Evolutionary conservation across 192 early-diverging fungal species (phyloP), one percentile per base, ranked within the genome.

Genomic region (Umbelopsis sp.): DNA sequence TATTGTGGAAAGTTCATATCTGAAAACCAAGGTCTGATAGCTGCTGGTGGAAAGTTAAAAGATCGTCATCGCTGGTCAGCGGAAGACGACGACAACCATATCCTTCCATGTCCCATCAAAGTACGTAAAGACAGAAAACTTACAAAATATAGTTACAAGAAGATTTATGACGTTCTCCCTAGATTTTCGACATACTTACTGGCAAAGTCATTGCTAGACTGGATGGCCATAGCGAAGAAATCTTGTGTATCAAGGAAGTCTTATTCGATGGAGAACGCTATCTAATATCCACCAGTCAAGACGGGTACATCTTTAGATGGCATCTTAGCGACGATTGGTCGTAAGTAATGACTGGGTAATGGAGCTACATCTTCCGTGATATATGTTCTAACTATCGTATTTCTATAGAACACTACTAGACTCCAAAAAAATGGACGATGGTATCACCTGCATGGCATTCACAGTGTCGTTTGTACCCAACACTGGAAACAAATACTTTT

Each of bases 381-480:
- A 5, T 50, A 52, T 29, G 1, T 4, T 26, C 24, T 26, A 59
- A 70, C 43, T 25, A 34, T 26, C 29, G 5, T 41, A 31, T 41
- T 34, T 68, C n/a, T n/a, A 25, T 73, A 88, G 87, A 21, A 84
- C 86, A 59, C 77, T 95, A 20, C 65, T 90, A 25, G 87, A 88
- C 24, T 73, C 85, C 47, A 87, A 75, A n/a, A 82, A 86, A 52
- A 90, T 97, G 82, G 82, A 80, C 12, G 95, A 97, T 66, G 93
- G 91, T 21, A 79, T 92, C 21, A 97, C 94, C 2, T 96, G 94
- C 80, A 98, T 98, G 96, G 95, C 95, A 12, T 98, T 98, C 81
- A 95, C 92, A 0, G 91, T 95, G 16, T 92, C 95, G 21, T 98
- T 98, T 83, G 81, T 96, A 32, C 96, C 96, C 2, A 90, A 94